Percentiles rank a stretch among this genome's conserved stretches.
phyloP scores from a whole-genome alignment of 1,284 basidiomycete species.

The Thecaphora thlaspeos region DNA sequence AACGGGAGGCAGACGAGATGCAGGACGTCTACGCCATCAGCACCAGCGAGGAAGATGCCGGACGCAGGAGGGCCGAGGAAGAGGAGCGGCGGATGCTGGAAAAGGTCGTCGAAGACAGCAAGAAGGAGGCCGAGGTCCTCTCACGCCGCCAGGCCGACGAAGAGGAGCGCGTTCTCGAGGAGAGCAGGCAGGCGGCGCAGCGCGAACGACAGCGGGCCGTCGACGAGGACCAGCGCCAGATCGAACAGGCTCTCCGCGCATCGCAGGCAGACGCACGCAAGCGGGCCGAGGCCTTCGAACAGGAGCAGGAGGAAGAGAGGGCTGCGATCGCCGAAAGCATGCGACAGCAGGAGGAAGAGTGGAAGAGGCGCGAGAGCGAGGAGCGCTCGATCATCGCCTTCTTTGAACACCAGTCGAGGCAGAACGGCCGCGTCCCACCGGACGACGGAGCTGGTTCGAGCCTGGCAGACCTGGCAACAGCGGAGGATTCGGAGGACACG shows the following conservation, averaged over 20 bases:
- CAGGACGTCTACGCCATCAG: slow-evolving; percentile 15
- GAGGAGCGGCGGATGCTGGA: slow-evolving; percentile 20
- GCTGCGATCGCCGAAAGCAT: slow-evolving; percentile 27
- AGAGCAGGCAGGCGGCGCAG: slow-evolving; percentile 21
- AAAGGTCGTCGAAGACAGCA: slow-evolving; percentile 23
- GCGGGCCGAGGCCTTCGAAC: slow-evolving; percentile 7
- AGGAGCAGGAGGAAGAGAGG: slow-evolving; percentile 20
- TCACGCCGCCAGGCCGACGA: slow-evolving; percentile 6
- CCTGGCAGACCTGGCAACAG: background rate
- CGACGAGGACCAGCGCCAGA: slow-evolving; percentile 11
- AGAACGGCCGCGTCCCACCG: too few relatives aligned
- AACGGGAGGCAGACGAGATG: slow-evolving; percentile 19
- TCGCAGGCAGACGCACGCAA: slow-evolving; percentile 11
- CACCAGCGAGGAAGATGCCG: slow-evolving; percentile 15
- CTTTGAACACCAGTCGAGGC: slow-evolving; percentile 5
- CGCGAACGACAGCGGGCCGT: slow-evolving; percentile 18
- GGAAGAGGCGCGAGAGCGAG: slow-evolving; percentile 30
- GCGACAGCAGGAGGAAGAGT: slow-evolving; percentile 36
- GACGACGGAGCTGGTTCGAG: background rate
- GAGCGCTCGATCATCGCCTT: slow-evolving; percentile 25
- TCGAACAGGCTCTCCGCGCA: slow-evolving; percentile 20
- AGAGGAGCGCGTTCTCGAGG: slow-evolving; percentile 22
- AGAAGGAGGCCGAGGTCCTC: slow-evolving; percentile 20
- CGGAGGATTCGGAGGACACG: slow-evolving; percentile 2
- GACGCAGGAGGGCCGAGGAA: slow-evolving; percentile 17